A percentile compares a stretch with the other conserved stretches of the same genome.
These are phyloP conservation scores for Elaeis guineensis DNA, from an alignment of 176 grass and related monocot species.

Conservation along the genomic window DNA sequence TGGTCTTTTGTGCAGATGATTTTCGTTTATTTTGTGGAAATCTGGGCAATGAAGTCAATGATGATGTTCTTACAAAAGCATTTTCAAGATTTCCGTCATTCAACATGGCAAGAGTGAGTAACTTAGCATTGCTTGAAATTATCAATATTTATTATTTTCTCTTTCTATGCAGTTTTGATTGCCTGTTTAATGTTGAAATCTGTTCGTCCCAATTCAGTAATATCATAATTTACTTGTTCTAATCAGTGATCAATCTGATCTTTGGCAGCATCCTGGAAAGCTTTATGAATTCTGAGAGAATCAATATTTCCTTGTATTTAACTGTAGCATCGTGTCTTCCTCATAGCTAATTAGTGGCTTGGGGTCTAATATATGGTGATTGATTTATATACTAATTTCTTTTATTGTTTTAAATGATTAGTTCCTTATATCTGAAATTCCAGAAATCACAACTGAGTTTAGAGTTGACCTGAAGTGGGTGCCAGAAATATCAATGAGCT, in stretches of 20 bases:
- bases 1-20: conserved; percentile 39
- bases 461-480: background rate
- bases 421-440: background rate
- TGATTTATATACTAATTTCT: background rate
- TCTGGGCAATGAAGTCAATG: conserved; percentile 92
- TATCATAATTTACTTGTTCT: too few relatives aligned
- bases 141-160: background rate
- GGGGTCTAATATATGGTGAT: background rate
- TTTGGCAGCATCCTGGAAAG: too few relatives aligned
- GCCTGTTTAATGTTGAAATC: too few relatives aligned
- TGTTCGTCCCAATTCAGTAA: too few relatives aligned
- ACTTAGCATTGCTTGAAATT: background rate
- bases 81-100: conserved; percentile 78
- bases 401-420: background rate
- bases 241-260: too few relatives aligned
- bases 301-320: too few relatives aligned
- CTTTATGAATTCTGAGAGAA: too few relatives aligned
- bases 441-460: background rate
- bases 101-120: conserved; percentile 75
- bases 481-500: background rate
- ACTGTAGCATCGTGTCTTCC: too few relatives aligned
- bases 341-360: too few relatives aligned
- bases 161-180: background rate
- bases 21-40: conserved; percentile 87
- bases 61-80: conserved; percentile 58